phyloP scores from a whole-genome alignment of 78 protist species.

The Dictyostelium firmibasis region DNA sequence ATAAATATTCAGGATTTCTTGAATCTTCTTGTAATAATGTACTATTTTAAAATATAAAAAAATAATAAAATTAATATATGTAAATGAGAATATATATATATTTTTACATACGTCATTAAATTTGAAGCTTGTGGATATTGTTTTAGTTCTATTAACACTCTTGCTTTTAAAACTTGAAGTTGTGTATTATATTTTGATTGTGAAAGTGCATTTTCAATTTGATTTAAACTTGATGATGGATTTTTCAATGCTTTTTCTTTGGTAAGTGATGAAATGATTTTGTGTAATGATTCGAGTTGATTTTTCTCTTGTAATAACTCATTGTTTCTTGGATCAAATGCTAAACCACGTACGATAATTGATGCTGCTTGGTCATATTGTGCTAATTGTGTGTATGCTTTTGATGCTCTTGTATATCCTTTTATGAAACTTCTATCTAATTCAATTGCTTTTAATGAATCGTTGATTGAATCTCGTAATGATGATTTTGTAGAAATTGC shows the following conservation, averaged over 20 bases:
- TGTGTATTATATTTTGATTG: constrained; percentile 7
- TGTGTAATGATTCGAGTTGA: background rate
- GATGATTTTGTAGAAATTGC: constrained; percentile 63
- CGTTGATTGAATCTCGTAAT: constrained; percentile 35
- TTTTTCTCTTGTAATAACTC: constrained; percentile 38
- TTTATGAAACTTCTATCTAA: constrained; percentile 53
- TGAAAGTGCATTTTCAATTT: constrained; percentile 26
- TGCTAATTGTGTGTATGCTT: constrained; percentile 52
- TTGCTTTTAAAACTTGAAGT: constrained; percentile 18
- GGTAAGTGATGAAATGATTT: background rate
- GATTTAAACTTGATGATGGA: background rate
- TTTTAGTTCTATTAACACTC: constrained; percentile 33
- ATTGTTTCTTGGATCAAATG: constrained; percentile 46
- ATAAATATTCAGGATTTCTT: constrained; percentile 53
- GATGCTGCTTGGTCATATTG: constrained; percentile 27
- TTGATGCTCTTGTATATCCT: constrained; percentile 64
- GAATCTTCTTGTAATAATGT: constrained; percentile 62
- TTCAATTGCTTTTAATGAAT: constrained; percentile 33
- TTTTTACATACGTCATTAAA: constrained; percentile 65
- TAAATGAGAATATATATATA: no score
- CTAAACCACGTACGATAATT: constrained; percentile 33
- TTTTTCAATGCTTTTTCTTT: background rate
- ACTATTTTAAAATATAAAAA: background rate
- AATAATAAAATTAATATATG: background rate
- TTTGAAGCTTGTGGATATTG: constrained; percentile 53